Evolutionary conservation across 2,329 filamentous ascomycete genomes (phyloP), one percentile per base, ranked within the genome.

Genomic region (Xylariaceae sp.): DNA sequence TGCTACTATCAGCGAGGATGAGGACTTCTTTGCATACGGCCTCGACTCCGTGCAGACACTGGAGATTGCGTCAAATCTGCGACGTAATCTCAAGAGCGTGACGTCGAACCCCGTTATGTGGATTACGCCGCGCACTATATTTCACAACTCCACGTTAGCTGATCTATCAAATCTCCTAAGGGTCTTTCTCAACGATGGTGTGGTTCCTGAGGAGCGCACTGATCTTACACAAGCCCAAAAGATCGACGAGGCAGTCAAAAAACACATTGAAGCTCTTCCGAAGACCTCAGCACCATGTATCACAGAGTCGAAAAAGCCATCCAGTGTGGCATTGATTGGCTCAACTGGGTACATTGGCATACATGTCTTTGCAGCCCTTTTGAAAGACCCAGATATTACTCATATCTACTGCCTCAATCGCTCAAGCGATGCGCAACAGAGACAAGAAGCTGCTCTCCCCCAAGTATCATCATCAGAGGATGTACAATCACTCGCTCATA

Each of bases 371-470:
- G n/a, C 18, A 4, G 4, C 3, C 2, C 46, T 61, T 1, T 15
- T 64, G 18, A 46, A 16, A 13, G 21, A 57, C 6, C 50, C 55
- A 0, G 24, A 39, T 2, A 50, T 63, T 9, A 50, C 27, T 4
- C 55, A 36, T n/a, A 35, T 64, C 2, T 57, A 55, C 26, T 64
- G 58, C 18, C 36, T 64, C 1, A 61, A 64, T 21, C 36, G 62
- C 2, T 8, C n/a, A 1, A 39, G 4, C 24, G 36, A 62, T 21
- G 60, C 60, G 3, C 24, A 50, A 23, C 16, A 45, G 20, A 49
- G 29, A 37, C 57, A 60, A 26, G 11, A 23, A 6, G 44, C 23
- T 7, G 11, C 10, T 5, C 40, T 44, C 13, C 3, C 2, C 10
- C 6, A 3, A 2, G 8, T 42, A 37, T 21, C 53, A 3, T 20